Base-by-base conservation (phyloP, 2,329 filamentous ascomycete species). In the Thermomyces lanuginosus region DNA sequence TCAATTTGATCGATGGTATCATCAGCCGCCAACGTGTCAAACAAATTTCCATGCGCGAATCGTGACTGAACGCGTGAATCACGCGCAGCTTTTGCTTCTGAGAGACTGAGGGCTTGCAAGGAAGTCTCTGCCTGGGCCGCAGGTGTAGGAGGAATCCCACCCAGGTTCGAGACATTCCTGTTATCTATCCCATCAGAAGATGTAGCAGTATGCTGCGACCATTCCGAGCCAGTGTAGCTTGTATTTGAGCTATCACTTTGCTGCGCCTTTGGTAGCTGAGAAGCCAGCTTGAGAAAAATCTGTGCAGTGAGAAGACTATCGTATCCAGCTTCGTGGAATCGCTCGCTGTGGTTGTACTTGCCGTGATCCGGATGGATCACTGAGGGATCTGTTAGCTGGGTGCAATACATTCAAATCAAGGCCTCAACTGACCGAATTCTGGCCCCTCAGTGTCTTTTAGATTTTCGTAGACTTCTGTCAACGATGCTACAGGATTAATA, bases 261-360 rank as follows among this genome's bases (percentile, higher is more conserved):
- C 32, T 60, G 56, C 8, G 27, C 23, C 8, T 25, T 19, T 6
- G 24, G 28, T 3, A 71, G 49, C 36, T 65, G 64, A 2, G 61
- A 53, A 6, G 65, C 61, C 3, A 74, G 51, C 28, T 62, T 60
- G 27, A 73, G 56, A 36, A 70, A 64, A 14, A 72, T 55, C 29
- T 63, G 61, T 2, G 69, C 70, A 0, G 70, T 71, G 12, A 73
- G 51, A 33, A 67, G 58, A 44, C 67, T 72, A 42, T 75, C 70
- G 36, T 66, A 75, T 5, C 70, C 70, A 9, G 70, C 70, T 48
- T 75, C 70, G 31, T 75, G 70, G 8, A 36, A 31, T 12, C 37
- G 34, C 4, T 38, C 39, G 6, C 32, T 27, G 11, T 21, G 30
- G 6, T 34, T 20, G 22, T 56, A 56, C 30, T 49, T 52, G 1